Evolutionary conservation across 2,329 filamentous ascomycete genomes (phyloP).

Genomic region (Fusarium oxysporum): DNA sequence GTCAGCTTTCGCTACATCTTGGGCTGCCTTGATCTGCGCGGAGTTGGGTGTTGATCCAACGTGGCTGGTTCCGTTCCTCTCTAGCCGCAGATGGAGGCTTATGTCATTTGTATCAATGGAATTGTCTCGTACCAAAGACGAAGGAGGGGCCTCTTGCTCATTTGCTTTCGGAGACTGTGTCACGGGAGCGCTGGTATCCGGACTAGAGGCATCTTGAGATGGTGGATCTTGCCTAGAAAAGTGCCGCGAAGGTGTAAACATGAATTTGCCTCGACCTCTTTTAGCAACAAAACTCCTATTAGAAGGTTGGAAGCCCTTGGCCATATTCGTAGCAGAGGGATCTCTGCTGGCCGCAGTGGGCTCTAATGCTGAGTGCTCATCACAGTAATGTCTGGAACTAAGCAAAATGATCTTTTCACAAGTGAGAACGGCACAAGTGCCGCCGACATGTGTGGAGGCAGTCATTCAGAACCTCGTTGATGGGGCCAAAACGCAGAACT

Average conservation of each 20-base stretch:
- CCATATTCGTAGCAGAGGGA: neutral
- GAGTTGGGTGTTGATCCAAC: neutral
- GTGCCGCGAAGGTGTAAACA: slow-evolving; percentile 12
- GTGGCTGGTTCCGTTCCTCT: neutral
- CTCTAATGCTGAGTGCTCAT: slow-evolving; percentile 1
- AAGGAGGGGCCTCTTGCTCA: neutral
- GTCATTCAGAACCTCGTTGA: slow-evolving; percentile 32
- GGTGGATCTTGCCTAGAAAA: neutral
- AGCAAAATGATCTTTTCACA: slow-evolving; percentile 26
- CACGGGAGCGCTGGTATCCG: neutral
- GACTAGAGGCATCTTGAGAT: neutral
- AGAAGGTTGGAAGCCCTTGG: slow-evolving; percentile 1
- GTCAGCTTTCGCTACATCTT: neutral
- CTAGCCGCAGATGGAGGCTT: neutral
- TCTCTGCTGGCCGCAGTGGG: neutral
- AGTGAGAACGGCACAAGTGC: slow-evolving; percentile 25
- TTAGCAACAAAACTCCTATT: slow-evolving; percentile 27
- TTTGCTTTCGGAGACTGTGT: neutral
- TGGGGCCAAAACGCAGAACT: slow-evolving; percentile 6
- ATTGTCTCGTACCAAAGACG: neutral
- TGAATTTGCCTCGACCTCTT: slow-evolving; percentile 21
- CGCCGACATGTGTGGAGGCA: slow-evolving; percentile 23
- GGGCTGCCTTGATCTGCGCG: neutral
- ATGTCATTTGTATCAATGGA: neutral
- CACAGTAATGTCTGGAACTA: slow-evolving; percentile 29